Base-by-base conservation (phyloP, 1,284 basidiomycete genomes). In the Amylostereum areolatum region DNA sequence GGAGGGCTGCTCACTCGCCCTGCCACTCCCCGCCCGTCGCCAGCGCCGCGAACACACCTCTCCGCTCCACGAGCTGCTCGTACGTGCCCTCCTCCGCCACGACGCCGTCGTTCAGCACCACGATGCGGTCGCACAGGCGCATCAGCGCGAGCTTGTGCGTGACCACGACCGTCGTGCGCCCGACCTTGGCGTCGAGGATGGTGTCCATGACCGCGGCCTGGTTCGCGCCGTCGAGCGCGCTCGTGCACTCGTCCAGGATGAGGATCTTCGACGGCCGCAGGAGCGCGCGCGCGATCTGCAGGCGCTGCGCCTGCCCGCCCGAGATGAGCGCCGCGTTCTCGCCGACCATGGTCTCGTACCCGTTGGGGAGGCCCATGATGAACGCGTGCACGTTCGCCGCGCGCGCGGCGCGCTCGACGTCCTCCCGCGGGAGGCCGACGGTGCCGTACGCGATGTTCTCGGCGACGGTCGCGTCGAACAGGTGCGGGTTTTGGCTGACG, bases 121-220 rank as follows among this genome's bases (percentile, higher is more conserved):
- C 59, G 47, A 99, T 81, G 35, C 92, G 77, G 66, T 97, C 92
- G 69, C 95, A 97, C 75, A 85, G 82, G 62, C 75, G 78, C 95
- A 99, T 99, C 43, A 93, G 83, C 51, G 85, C 80, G 42, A 92
- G 65, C 65, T 96, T 96, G 72, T 99, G 96, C 24, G 95, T 97
- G 57, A 98, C 83, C 73, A 97, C 86, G 53, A 98, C 65, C 47
- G 90, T 93, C 53, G 93, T 97, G 52, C 85, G 75, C 3, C 80
- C 81, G 18, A 71, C 66, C 66, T 81, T 83, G 54, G 85, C 81
- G 39, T 67, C 65, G 49, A 72, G 68, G 35, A 96, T 81, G 10
- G 91, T 86, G 52, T 92, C 83, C 62, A 96, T 73, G 34, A 97
- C 84, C 25, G 79, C 80, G 3, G 75, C 73, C 67, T 93, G 86